phyloP scores from a whole-genome alignment of 768 basidiomycete species.

The Russula foetens region DNA sequence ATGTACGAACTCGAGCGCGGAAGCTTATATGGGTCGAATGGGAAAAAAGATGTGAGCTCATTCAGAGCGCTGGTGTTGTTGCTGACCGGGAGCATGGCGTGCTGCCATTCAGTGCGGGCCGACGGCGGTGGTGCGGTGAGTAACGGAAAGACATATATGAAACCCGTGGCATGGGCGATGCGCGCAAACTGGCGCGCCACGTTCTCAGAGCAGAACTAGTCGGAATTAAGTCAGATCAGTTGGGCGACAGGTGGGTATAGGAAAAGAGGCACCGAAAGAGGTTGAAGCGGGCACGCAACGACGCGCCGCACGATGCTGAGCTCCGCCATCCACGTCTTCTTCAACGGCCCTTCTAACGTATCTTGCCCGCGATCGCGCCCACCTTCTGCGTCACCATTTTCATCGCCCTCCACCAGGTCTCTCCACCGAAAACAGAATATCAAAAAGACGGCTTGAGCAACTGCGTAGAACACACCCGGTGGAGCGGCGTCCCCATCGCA shows the following conservation, averaged over 20 bases:
- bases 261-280: conserved; percentile 58
- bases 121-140: conserved; percentile 52
- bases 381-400: conserved; percentile 12
- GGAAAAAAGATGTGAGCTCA: conserved; percentile 93
- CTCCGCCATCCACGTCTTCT: conserved; percentile 79
- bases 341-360: conserved; percentile 22
- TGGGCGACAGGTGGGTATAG: not conserved
- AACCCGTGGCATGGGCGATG: conserved; percentile 81
- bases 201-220: conserved; percentile 78
- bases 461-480: conserved; percentile 85
- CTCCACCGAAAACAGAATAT: conserved; percentile 99
- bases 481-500: conserved; percentile 30
- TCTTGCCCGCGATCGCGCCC: conserved; percentile 38
- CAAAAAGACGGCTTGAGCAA: conserved; percentile 85
- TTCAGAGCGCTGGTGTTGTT: conserved; percentile 24
- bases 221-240: not conserved
- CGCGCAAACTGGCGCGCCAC: conserved; percentile 94
- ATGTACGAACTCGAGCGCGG: conserved; percentile 72
- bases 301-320: conserved; percentile 71
- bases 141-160: conserved; percentile 91
- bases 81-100: not conserved
- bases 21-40: conserved; percentile 94
- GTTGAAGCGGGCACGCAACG: conserved; percentile 78
- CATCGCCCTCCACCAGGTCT: conserved; percentile 62
- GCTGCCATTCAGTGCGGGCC: conserved; percentile 16